Conservation (phyloP, 2,329 filamentous ascomycete genomes). For the Aspergillus sp. region DNA sequence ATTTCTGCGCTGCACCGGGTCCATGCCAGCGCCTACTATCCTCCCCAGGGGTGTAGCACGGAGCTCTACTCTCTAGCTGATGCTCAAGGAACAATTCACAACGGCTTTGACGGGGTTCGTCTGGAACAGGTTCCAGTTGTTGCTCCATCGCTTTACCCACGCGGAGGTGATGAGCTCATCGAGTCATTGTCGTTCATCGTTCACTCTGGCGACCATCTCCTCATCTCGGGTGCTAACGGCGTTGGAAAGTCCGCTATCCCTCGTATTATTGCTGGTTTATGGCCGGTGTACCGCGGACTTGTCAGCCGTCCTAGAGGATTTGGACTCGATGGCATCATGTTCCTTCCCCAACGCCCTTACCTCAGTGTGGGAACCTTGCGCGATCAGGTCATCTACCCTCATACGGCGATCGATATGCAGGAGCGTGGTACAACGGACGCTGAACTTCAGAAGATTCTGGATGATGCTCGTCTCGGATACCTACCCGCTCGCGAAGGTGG, state of each 20-base stretch:
- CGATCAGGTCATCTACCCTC: conserved; percentile 96
- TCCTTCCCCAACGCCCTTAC: conserved; percentile 89
- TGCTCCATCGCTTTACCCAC: conserved; percentile 78
- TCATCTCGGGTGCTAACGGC: conserved; percentile 92
- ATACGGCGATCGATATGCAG: conserved; percentile 90
- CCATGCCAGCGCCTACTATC: conserved; percentile 80
- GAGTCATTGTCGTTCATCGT: conserved; percentile 86
- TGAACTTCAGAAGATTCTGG: conserved; percentile 70
- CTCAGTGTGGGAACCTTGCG: conserved; percentile 85
- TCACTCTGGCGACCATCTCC: conserved; percentile 80
- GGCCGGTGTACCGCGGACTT: conserved; percentile 91
- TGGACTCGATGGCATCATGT: conserved; percentile 93
- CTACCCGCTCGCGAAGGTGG: conserved; percentile 87
- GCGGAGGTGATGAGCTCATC: conserved; percentile 84
- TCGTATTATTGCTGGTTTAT: conserved; percentile 81
- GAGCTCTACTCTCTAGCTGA: conserved; percentile 88
- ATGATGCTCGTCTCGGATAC: conserved; percentile 80
- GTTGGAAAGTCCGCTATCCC: conserved; percentile 87
- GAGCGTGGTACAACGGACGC: conserved; percentile 69
- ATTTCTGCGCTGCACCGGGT: conserved; percentile 92
- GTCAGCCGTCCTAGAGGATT: conserved; percentile 76
- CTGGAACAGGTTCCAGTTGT: conserved; percentile 91
- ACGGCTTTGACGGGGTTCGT: conserved; percentile 88
- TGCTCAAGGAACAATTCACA: conserved; percentile 87
- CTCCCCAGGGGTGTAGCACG: conserved; percentile 56